These are phyloP conservation scores for Colletotrichum sp. DNA, from an alignment of 2,329 filamentous ascomycete species.

Conservation along the genomic window DNA sequence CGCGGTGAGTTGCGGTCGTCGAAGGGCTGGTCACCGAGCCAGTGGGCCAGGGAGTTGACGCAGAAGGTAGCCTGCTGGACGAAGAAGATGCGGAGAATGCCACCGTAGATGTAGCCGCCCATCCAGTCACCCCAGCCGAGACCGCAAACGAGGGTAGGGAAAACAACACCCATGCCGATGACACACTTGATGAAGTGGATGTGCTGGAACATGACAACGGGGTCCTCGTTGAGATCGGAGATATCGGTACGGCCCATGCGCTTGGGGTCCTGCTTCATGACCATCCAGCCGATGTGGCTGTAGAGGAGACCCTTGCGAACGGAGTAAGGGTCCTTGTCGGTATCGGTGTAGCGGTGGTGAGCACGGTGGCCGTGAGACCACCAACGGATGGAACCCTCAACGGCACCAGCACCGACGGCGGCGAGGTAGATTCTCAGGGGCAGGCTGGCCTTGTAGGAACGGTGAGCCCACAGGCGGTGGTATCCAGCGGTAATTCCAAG, in stretches of 20 bases:
- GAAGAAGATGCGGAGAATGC: conserved; percentile 86
- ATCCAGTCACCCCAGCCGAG: conserved; percentile 81
- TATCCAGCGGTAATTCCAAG: conserved; percentile 76
- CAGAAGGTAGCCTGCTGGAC: conserved; percentile 94
- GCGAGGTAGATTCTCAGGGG: conserved; percentile 85
- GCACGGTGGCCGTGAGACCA: conserved; percentile 87
- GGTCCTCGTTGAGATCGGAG: conserved; percentile 84
- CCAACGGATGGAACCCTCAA: conserved; percentile 87
- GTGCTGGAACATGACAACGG: conserved; percentile 87
- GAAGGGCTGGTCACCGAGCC: conserved; percentile 91
- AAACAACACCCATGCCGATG: conserved; percentile 75
- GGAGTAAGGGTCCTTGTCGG: conserved; percentile 89
- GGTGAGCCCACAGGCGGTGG: conserved; percentile 85
- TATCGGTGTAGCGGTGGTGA: conserved; percentile 92
- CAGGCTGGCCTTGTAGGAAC: conserved; percentile 77
- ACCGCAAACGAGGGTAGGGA: conserved; percentile 78
- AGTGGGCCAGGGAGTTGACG: conserved; percentile 89
- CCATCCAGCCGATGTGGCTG: conserved; percentile 87
- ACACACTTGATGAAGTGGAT: conserved; percentile 84
- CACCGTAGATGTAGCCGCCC: conserved; percentile 84
- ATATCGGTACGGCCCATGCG: conserved; percentile 87
- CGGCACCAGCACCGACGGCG: conserved; percentile 80
- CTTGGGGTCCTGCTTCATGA: conserved; percentile 93
- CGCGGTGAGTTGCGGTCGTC: conserved; percentile 91
- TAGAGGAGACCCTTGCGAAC: conserved; percentile 85